Evolutionary conservation across 2,329 filamentous ascomycete species (phyloP).

Genomic region (Emergomyces pasteurianus): DNA sequence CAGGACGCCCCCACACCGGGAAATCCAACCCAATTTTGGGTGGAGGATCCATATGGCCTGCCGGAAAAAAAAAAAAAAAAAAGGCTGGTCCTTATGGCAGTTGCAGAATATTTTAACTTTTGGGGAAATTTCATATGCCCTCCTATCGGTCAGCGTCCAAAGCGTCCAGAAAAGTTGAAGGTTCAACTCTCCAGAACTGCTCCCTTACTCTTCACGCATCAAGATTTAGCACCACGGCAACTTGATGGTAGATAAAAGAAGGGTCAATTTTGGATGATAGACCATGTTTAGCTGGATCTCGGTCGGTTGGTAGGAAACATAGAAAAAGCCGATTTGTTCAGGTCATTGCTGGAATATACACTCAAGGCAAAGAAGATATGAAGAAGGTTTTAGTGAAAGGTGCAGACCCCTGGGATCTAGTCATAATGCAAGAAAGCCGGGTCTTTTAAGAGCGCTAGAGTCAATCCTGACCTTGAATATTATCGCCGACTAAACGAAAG

Average conservation of each 20-base stretch:
- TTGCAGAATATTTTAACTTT: background rate
- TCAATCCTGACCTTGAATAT: too few species aligned
- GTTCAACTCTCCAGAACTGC: background rate
- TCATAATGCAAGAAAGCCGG: too few species aligned
- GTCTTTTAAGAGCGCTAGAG: too few species aligned
- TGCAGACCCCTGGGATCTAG: too few species aligned
- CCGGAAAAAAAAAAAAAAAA: too few species aligned
- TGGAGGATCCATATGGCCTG: background rate
- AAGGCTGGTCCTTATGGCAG: background rate
- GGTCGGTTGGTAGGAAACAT: background rate
- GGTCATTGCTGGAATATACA: background rate
- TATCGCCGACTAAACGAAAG: too few species aligned
- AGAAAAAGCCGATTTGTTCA: too few species aligned
- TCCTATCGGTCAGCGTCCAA: too few species aligned
- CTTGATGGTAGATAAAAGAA: background rate
- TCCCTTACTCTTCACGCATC: background rate
- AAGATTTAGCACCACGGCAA: background rate
- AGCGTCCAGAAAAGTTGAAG: too few species aligned
- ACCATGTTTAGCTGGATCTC: background rate
- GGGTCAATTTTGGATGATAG: background rate
- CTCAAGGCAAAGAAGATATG: background rate
- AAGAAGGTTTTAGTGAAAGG: background rate
- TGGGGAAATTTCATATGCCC: background rate
- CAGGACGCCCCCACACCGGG: background rate
- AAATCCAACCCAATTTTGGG: background rate